Evolutionary conservation across 2,329 filamentous ascomycete species (phyloP).

Genomic region (Colletotrichum sp.): DNA sequence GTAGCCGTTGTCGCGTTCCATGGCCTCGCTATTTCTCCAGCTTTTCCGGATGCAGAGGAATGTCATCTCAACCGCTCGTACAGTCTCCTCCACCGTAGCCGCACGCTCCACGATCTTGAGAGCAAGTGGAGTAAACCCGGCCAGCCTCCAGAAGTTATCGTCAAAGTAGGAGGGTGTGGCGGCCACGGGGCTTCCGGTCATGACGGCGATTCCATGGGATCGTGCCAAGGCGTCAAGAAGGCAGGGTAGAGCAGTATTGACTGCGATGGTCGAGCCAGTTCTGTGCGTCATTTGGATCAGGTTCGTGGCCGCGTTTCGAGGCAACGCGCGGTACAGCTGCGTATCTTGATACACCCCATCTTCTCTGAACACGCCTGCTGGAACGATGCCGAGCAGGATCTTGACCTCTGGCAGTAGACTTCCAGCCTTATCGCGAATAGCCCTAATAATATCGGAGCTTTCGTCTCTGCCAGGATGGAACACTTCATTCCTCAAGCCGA

Average conservation of each 20-base stretch:
- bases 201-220: slow-evolving; percentile 77
- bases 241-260: slow-evolving; percentile 86
- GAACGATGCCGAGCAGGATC: slow-evolving; percentile 82
- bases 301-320: slow-evolving; percentile 70
- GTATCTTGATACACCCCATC: slow-evolving; percentile 81
- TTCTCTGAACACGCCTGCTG: slow-evolving; percentile 79
- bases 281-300: slow-evolving; percentile 73
- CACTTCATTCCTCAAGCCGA: slow-evolving; percentile 91
- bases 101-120: slow-evolving; percentile 85
- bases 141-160: slow-evolving; percentile 89
- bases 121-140: slow-evolving; percentile 86
- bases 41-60: slow-evolving; percentile 87
- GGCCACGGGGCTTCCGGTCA: slow-evolving; percentile 84
- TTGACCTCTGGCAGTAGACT: slow-evolving; percentile 80
- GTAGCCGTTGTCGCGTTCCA: slow-evolving; percentile 96
- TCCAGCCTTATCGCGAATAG: slow-evolving; percentile 85
- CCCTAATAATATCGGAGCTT: slow-evolving; percentile 86
- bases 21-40: slow-evolving; percentile 97
- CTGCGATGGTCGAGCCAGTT: slow-evolving; percentile 77
- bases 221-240: slow-evolving; percentile 88
- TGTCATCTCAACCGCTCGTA: slow-evolving; percentile 80
- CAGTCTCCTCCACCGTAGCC: slow-evolving; percentile 69
- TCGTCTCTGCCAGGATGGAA: slow-evolving; percentile 90
- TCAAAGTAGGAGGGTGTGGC: slow-evolving; percentile 84
- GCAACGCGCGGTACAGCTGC: slow-evolving; percentile 77